Conservation (phyloP, 176 grass and related monocot species). For the Rhynchospora breviuscula region DNA sequence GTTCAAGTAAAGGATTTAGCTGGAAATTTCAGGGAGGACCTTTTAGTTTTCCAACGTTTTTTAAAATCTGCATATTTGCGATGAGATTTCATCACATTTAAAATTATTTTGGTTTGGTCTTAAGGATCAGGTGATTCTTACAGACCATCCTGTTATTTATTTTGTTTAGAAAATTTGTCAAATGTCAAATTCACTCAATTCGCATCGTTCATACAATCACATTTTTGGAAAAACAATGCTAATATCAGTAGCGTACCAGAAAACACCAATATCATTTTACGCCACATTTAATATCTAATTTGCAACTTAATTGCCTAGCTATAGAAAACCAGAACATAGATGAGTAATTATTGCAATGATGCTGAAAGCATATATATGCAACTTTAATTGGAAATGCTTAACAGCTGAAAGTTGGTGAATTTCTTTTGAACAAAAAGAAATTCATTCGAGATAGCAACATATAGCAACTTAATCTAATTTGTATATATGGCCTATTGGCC, state of each 20-base stretch:
- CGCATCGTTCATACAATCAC: too few species aligned
- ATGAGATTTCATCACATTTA: too few species aligned
- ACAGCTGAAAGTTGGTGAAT: background rate
- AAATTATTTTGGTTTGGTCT: too few species aligned
- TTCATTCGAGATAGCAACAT: background rate
- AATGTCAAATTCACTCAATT: too few species aligned
- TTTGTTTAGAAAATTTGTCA: too few species aligned
- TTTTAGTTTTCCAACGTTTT: too few species aligned
- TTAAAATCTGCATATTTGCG: too few species aligned
- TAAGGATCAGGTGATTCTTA: too few species aligned
- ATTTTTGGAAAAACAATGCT: background rate
- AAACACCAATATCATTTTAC: background rate
- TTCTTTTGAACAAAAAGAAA: background rate
- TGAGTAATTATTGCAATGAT: background rate
- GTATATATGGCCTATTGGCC: too few species aligned
- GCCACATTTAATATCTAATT: background rate
- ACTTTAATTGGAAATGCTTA: conserved; percentile 10
- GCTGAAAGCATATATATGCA: background rate
- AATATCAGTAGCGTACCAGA: background rate
- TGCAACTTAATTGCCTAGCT: background rate
- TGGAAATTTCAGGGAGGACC: too few species aligned
- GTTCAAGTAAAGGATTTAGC: too few species aligned
- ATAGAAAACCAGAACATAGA: background rate
- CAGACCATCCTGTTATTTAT: background rate
- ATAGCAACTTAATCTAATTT: background rate